These are phyloP conservation scores for Cenchrus purpureus DNA, from an alignment of 176 grass and related monocot species.

Conservation along the genomic window DNA sequence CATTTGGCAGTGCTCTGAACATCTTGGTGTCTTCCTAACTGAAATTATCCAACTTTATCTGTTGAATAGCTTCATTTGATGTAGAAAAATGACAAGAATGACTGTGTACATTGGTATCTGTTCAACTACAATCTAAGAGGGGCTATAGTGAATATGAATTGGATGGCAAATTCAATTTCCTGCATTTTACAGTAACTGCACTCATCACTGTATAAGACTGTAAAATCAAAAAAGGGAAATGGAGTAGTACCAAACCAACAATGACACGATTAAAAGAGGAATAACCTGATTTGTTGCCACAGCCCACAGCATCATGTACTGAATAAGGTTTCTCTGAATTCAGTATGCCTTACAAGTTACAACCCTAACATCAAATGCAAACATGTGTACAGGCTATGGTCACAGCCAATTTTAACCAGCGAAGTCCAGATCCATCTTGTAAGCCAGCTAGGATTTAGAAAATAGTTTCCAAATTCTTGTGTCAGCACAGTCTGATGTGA, in stretches of 20 bases:
- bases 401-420: not conserved
- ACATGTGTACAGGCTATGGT: not conserved
- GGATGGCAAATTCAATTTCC: not conserved
- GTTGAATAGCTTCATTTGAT: constrained; percentile 11
- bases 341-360: not conserved
- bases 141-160: not conserved
- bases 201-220: not conserved
- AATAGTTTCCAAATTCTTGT: constrained; percentile 13
- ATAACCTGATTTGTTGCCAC: not conserved
- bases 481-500: not conserved
- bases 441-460: constrained; percentile 19
- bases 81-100: not conserved
- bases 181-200: not conserved
- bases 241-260: not conserved
- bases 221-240: constrained; percentile 13
- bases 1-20: not conserved
- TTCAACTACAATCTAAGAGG: not conserved
- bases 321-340: not conserved
- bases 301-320: not conserved
- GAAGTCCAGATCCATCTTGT: not conserved
- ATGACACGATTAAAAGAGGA: not conserved
- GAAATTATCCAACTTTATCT: not conserved
- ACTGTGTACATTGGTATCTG: not conserved
- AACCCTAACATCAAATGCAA: not conserved
- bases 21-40: not conserved